Conservation (phyloP, 768 basidiomycete species). For the Kwoniella pini region DNA sequence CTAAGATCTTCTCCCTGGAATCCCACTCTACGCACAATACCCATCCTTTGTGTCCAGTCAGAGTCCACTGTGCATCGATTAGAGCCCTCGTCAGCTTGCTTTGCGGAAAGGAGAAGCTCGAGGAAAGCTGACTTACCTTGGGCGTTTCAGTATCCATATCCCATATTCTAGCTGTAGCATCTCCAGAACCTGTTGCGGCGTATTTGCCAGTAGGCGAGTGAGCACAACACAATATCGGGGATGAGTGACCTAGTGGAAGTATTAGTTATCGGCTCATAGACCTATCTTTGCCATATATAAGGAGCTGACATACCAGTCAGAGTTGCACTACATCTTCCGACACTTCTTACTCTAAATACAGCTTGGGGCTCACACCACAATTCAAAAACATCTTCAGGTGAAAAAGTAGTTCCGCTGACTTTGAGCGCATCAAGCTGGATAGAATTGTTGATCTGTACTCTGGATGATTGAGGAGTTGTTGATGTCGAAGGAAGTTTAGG, state of each 20-base stretch:
- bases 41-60: conserved; percentile 91
- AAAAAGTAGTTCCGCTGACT: conserved; percentile 50
- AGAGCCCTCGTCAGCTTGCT: too few species aligned
- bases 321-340: conserved; percentile 90
- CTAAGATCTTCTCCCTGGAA: conserved; percentile 81
- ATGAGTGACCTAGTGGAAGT: conserved; percentile 69
- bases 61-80: conserved; percentile 59
- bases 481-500: conserved; percentile 32
- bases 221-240: conserved; percentile 89
- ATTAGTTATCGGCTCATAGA: background rate
- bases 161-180: conserved; percentile 90
- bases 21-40: conserved; percentile 98
- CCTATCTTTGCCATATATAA: background rate
- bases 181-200: conserved; percentile 93
- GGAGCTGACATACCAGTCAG: conserved; percentile 65
- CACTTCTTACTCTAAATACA: conserved; percentile 88
- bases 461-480: conserved; percentile 61
- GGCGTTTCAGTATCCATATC: conserved; percentile 90
- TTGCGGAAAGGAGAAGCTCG: too few species aligned
- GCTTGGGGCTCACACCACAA: conserved; percentile 93
- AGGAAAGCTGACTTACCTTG: conserved; percentile 57
- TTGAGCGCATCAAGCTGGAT: conserved; percentile 78
- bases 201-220: conserved; percentile 91
- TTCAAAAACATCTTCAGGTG: conserved; percentile 76
- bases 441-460: conserved; percentile 80